These are phyloP conservation scores for Plenodomus biglobosus DNA, from an alignment of 2,329 filamentous ascomycete genomes.

Conservation along the genomic window DNA sequence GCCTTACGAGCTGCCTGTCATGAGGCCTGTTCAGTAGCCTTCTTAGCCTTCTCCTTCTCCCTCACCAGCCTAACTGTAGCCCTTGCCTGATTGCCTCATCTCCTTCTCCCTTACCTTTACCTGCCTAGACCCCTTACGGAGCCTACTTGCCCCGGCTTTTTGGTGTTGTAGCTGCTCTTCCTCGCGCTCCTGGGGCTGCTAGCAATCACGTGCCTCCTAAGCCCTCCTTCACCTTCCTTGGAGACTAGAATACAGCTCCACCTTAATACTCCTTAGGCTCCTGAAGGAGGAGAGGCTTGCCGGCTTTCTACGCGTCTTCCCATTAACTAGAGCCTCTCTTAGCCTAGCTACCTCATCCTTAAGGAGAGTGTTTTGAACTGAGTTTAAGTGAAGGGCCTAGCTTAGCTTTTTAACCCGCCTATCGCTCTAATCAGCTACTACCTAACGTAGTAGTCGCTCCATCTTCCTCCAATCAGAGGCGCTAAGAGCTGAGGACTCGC, in stretches of 20 bases:
- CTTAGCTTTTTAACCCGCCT: background rate
- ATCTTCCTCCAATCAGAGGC: background rate
- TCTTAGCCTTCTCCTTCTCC: background rate
- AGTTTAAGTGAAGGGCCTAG: background rate
- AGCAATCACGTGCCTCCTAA: conserved; percentile 2
- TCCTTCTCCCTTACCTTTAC: background rate
- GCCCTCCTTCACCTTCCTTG: conserved; percentile 4
- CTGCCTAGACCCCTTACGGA: background rate
- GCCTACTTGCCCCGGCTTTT: background rate
- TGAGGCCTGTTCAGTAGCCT: background rate
- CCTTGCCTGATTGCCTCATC: background rate
- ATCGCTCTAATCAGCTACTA: background rate
- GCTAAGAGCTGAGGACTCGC: background rate
- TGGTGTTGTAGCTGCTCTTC: conserved; percentile 2
- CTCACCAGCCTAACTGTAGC: background rate
- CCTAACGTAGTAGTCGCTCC: background rate
- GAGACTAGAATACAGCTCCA: conserved; percentile 8
- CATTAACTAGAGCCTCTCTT: conserved; percentile 3
- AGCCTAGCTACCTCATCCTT: conserved; percentile 4
- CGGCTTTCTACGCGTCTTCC: conserved; percentile 3
- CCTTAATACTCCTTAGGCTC: conserved; percentile 4
- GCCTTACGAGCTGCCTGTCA: background rate
- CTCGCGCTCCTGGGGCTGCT: background rate
- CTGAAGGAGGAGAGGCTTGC: conserved; percentile 5
- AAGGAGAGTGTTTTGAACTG: conserved; percentile 4